Conservation (phyloP, 345 rosid species). For the Salix purpurea region DNA sequence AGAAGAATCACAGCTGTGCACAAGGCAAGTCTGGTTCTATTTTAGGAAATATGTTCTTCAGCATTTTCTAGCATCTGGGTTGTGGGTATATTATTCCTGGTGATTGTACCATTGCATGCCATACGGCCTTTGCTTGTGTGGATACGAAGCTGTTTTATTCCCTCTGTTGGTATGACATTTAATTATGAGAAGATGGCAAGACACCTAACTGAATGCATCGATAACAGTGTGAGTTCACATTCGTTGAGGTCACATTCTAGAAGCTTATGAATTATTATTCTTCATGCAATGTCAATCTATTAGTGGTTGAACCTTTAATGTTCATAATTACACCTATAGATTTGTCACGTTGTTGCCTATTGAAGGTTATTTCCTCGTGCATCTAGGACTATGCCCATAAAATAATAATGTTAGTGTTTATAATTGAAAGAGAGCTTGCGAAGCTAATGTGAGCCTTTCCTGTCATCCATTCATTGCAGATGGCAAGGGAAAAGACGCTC, state of each 20-base stretch:
- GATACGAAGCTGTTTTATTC: background rate
- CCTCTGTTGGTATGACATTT: background rate
- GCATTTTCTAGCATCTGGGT: background rate
- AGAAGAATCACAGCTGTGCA: slow-evolving; percentile 55
- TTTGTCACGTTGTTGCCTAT: background rate
- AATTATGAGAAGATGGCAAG: background rate
- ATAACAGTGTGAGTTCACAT: background rate
- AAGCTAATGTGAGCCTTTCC: slow-evolving; percentile 1
- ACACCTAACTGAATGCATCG: too few species aligned
- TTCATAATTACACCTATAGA: background rate
- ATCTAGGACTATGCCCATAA: background rate
- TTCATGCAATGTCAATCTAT: background rate
- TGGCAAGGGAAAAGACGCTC: slow-evolving; percentile 61
- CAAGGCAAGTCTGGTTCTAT: slow-evolving; percentile 50
- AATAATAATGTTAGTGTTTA: background rate
- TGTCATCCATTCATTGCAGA: slow-evolving; percentile 41
- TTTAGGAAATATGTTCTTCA: background rate
- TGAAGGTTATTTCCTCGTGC: background rate
- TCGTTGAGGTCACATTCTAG: background rate
- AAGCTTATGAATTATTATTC: slow-evolving; percentile 3
- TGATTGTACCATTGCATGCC: background rate
- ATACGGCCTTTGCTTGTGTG: slow-evolving; percentile 5
- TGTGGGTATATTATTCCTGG: background rate
- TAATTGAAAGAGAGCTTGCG: background rate
- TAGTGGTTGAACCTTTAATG: background rate